phyloP scores from a whole-genome alignment of 2,329 filamentous ascomycete species.

The Elsinoe perseae region DNA sequence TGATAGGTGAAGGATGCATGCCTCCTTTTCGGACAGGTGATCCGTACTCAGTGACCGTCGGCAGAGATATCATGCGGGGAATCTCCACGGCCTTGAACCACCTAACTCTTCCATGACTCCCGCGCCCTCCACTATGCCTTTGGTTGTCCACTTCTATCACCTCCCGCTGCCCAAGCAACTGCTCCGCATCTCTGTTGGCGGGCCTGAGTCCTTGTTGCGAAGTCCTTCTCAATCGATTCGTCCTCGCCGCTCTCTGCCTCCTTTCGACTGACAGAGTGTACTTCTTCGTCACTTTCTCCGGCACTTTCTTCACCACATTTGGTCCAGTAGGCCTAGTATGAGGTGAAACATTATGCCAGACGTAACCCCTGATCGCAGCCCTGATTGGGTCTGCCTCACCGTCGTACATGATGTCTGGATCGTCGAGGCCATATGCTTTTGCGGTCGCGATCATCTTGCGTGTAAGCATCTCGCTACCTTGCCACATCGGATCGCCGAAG shows the following conservation, averaged over 20 bases:
- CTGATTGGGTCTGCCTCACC: constrained; percentile 1
- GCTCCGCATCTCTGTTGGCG: no score
- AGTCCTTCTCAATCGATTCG: no score
- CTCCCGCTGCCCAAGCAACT: no score
- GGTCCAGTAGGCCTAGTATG: not conserved
- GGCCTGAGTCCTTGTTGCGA: no score
- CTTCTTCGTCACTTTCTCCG: no score
- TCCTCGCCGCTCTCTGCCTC: no score
- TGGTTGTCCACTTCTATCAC: no score
- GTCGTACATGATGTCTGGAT: not conserved
- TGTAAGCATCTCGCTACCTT: not conserved
- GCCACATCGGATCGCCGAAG: constrained; percentile 1
- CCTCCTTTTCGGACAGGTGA: not conserved
- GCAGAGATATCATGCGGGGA: not conserved
- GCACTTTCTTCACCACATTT: no score
- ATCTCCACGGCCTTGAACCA: not conserved
- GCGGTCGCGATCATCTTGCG: not conserved
- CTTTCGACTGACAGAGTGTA: no score
- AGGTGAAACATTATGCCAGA: not conserved
- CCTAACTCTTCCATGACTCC: not conserved
- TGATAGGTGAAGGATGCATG: not conserved
- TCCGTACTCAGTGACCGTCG: not conserved
- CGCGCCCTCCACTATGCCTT: no score
- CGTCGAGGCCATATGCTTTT: not conserved
- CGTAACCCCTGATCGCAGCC: not conserved